A percentile compares a stretch with the other conserved stretches of the same genome.
phyloP scores from a whole-genome alignment of 176 grass and related monocot species.

The Tillandsia fasciculata region DNA sequence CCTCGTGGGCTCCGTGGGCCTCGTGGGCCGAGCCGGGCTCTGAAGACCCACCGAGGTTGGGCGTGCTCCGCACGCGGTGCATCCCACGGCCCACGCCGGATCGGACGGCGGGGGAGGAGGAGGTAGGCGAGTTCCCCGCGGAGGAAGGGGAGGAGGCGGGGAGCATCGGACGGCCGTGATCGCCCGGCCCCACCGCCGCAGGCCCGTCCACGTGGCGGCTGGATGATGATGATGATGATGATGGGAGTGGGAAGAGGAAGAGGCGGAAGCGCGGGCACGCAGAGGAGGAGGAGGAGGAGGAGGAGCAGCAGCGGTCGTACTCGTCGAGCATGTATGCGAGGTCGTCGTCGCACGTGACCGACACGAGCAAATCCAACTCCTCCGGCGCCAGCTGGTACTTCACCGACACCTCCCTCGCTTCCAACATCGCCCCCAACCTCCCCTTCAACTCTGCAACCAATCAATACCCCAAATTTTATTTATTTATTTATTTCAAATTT shows the following conservation, averaged over 20 bases:
- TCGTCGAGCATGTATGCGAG: conserved; percentile 70
- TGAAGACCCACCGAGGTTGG: conserved; percentile 29
- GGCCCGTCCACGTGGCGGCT: conserved; percentile 26
- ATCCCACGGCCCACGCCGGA: conserved; percentile 16
- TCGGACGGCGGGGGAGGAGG: conserved; percentile 23
- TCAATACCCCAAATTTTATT: neutral
- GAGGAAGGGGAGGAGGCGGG: conserved; percentile 15
- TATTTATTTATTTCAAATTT: neutral
- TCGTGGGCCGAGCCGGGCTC: neutral
- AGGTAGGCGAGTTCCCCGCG: conserved; percentile 41
- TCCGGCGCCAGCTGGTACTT: conserved; percentile 70
- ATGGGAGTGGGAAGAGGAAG: conserved; percentile 33
- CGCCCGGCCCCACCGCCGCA: conserved; percentile 27
- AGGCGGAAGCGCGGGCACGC: conserved; percentile 68
- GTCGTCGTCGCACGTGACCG: conserved; percentile 75
- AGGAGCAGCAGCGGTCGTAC: conserved; percentile 50
- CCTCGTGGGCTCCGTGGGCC: too few relatives aligned
- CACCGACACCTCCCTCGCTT: conserved; percentile 42
- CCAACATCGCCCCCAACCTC: conserved; percentile 72
- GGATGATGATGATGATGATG: neutral
- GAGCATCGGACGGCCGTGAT: neutral
- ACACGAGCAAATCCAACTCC: conserved; percentile 70
- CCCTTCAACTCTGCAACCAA: conserved; percentile 61
- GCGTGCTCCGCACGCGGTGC: conserved; percentile 52
- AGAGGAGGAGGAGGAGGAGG: conserved; percentile 29